Conservation (phyloP, 768 basidiomycete genomes). For the Termitomyces sp. region DNA sequence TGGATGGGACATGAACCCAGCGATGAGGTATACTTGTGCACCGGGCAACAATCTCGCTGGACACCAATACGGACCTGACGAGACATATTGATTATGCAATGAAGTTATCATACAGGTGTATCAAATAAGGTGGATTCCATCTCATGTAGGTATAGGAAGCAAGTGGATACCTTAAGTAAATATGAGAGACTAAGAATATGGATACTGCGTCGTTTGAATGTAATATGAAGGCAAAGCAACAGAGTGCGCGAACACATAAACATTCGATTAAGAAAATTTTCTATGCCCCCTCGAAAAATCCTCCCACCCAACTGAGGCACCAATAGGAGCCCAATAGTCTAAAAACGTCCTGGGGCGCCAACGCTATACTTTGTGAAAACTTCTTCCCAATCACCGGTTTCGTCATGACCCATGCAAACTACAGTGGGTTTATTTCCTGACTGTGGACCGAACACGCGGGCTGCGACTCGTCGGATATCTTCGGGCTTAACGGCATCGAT, state of each 20-base stretch:
- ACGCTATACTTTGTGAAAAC: slow-evolving; percentile 72
- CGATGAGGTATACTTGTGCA: slow-evolving; percentile 70
- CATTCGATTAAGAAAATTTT: neutral
- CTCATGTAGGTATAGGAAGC: neutral
- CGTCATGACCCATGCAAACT: slow-evolving; percentile 80
- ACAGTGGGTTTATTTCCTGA: slow-evolving; percentile 70
- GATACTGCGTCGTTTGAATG: neutral
- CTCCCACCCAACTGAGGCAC: neutral
- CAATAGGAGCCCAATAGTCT: neutral
- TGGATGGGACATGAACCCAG: slow-evolving; percentile 66
- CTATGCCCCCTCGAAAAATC: neutral
- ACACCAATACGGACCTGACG: slow-evolving; percentile 27
- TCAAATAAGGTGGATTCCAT: slow-evolving; percentile 1
- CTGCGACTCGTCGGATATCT: slow-evolving; percentile 74
- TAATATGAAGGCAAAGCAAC: neutral
- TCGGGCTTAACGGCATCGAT: slow-evolving; percentile 74
- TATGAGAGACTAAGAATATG: neutral
- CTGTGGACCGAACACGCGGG: slow-evolving; percentile 65
- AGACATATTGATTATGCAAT: slow-evolving; percentile 2
- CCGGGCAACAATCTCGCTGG: slow-evolving; percentile 66
- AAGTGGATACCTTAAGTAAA: neutral
- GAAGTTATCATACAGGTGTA: slow-evolving; percentile 3
- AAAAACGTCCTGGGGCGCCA: slow-evolving; percentile 12
- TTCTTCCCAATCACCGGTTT: slow-evolving; percentile 62
- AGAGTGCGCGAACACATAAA: neutral